phyloP scores from a whole-genome alignment of 2,329 filamentous ascomycete genomes.

The Cercospora sp. region DNA sequence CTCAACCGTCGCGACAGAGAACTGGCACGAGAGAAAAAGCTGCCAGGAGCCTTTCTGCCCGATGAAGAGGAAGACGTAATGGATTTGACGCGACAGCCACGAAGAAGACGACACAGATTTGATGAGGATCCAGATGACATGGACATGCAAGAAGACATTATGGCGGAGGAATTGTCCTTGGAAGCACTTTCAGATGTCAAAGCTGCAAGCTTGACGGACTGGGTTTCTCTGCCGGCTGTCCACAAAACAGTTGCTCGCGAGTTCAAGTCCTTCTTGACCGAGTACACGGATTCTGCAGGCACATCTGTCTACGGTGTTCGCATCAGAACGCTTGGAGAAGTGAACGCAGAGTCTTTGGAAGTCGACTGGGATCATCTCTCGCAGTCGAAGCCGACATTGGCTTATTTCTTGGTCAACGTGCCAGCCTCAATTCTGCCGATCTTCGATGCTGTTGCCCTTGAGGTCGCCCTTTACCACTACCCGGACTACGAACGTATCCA shows the following conservation, averaged over 20 bases:
- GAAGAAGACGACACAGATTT: conserved; percentile 83
- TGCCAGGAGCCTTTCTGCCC: conserved; percentile 72
- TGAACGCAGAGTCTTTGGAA: conserved; percentile 94
- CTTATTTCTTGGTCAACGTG: conserved; percentile 94
- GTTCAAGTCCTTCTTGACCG: conserved; percentile 95
- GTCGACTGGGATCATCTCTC: conserved; percentile 93
- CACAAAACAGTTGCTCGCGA: conserved; percentile 92
- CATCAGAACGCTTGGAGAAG: conserved; percentile 91
- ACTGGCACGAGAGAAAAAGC: conserved; percentile 64
- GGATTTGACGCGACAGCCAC: conserved; percentile 81
- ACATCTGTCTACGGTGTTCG: conserved; percentile 93
- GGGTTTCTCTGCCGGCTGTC: conserved; percentile 87
- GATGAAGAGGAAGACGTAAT: conserved; percentile 82
- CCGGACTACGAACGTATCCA: conserved; percentile 97
- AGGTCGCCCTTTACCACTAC: conserved; percentile 92
- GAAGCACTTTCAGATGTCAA: conserved; percentile 93
- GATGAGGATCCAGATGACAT: conserved; percentile 90
- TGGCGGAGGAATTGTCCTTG: conserved; percentile 91
- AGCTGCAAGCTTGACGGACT: conserved; percentile 87
- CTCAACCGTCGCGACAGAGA: conserved; percentile 74
- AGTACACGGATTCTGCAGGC: conserved; percentile 87
- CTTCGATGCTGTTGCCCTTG: conserved; percentile 95
- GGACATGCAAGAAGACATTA: conserved; percentile 86
- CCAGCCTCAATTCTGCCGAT: conserved; percentile 94
- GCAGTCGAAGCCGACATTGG: conserved; percentile 86